phyloP scores from a whole-genome alignment of 148 eudicot species.

The Chenopodium quinoa region DNA sequence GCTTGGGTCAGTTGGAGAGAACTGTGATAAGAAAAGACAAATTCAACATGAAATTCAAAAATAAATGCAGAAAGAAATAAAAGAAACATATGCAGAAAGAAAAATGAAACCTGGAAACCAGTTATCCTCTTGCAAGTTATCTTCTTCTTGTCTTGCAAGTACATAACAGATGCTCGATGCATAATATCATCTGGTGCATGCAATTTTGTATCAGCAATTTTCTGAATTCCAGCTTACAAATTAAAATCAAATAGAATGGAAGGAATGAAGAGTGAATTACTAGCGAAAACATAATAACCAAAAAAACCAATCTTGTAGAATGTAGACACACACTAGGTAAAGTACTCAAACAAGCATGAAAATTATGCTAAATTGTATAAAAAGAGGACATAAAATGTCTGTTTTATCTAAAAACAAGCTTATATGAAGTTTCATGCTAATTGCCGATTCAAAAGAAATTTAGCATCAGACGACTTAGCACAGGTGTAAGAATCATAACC shows the following conservation, averaged over 20 bases:
- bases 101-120: slow-evolving; percentile 62
- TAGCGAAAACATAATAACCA: background rate
- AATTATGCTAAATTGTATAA: background rate
- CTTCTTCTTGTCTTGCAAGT: slow-evolving; percentile 49
- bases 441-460: background rate
- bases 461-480: background rate
- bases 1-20: slow-evolving; percentile 57
- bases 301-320: background rate
- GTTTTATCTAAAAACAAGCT: too few relatives aligned
- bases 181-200: slow-evolving; percentile 40
- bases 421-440: too few relatives aligned
- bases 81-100: background rate
- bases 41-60: too few relatives aligned
- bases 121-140: slow-evolving; percentile 60
- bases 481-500: slow-evolving; percentile 32
- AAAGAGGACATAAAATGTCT: too few relatives aligned
- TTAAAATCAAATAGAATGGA: background rate
- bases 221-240: background rate
- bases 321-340: background rate
- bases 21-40: slow-evolving; percentile 36
- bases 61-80: background rate
- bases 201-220: slow-evolving; percentile 4
- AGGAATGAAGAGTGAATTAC: too few relatives aligned
- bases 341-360: background rate
- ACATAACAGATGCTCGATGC: slow-evolving; percentile 39